phyloP scores from a whole-genome alignment of 2,329 filamentous ascomycete genomes.

The Phialophora macrospora region DNA sequence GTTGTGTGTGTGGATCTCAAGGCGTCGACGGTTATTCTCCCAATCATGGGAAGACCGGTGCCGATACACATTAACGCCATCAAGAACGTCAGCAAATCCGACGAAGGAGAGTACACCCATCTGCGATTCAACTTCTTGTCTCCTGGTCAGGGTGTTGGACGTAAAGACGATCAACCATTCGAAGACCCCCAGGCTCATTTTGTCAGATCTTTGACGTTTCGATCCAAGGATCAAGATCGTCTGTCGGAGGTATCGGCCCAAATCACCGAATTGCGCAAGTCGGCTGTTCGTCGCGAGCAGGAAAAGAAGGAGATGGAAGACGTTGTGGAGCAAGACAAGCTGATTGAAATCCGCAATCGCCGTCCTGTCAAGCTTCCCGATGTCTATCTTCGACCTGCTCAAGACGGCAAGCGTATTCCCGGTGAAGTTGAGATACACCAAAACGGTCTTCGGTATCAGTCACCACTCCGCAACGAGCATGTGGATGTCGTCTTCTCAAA shows the following conservation, averaged over 20 bases:
- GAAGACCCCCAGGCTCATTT: conserved; percentile 97
- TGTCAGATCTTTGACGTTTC: conserved; percentile 90
- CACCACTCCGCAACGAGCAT: conserved; percentile 76
- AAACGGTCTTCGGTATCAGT: conserved; percentile 95
- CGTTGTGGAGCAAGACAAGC: conserved; percentile 97
- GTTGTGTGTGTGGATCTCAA: conserved; percentile 90
- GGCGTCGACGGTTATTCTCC: conserved; percentile 86
- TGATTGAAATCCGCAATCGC: conserved; percentile 91
- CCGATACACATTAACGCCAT: conserved; percentile 98
- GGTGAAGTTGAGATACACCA: conserved; percentile 97
- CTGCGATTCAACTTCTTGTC: conserved; percentile 96
- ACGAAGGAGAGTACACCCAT: conserved; percentile 92
- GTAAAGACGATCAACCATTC: conserved; percentile 97
- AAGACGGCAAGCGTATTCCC: conserved; percentile 95
- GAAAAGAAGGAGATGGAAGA: conserved; percentile 99
- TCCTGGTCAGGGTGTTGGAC: conserved; percentile 92
- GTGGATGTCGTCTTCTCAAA: conserved; percentile 98
- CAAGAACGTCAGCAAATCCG: conserved; percentile 98
- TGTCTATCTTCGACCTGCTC: conserved; percentile 90
- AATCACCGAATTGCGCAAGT: conserved; percentile 95
- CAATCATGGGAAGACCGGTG: conserved; percentile 95
- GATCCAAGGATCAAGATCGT: conserved; percentile 84
- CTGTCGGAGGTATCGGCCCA: conserved; percentile 90
- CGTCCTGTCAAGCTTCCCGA: conserved; percentile 89
- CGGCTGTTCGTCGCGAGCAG: conserved; percentile 87